phyloP scores from a whole-genome alignment of 2,329 filamentous ascomycete species.

The Fusarium pseudocircinatum region DNA sequence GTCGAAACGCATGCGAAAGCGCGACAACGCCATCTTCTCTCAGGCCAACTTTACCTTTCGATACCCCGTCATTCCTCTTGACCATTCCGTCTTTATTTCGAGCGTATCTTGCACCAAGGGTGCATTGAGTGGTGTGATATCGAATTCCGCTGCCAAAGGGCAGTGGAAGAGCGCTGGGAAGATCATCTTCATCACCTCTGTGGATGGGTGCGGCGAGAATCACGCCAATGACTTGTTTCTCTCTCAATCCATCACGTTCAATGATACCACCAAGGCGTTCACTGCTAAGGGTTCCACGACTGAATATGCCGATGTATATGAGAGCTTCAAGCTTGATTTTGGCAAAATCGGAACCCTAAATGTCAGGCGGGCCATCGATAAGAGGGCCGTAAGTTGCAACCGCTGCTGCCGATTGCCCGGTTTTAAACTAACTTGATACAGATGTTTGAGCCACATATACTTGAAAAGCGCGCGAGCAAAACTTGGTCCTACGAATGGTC shows the following conservation, averaged over 20 bases:
- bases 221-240: slow-evolving; percentile 18
- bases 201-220: slow-evolving; percentile 13
- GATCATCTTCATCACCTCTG: slow-evolving; percentile 16
- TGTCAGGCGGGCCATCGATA: background rate
- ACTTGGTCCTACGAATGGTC: background rate
- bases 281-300: background rate
- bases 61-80: slow-evolving; percentile 18
- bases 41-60: slow-evolving; percentile 23
- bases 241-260: background rate
- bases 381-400: slow-evolving; percentile 18
- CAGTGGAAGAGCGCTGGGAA: slow-evolving; percentile 2
- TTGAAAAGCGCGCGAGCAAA: background rate
- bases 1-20: background rate
- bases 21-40: slow-evolving; percentile 5
- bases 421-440: background rate
- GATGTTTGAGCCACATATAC: slow-evolving; percentile 9
- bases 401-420: fast-evolving
- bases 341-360: slow-evolving; percentile 7
- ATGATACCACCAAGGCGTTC: slow-evolving; percentile 1
- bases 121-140: background rate
- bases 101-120: background rate
- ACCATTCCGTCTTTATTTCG: slow-evolving; percentile 4
- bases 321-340: background rate
- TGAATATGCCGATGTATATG: background rate
- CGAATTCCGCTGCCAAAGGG: background rate